Base-by-base conservation (phyloP, 1,139 yeast species). In the Diutina rugosa region DNA sequence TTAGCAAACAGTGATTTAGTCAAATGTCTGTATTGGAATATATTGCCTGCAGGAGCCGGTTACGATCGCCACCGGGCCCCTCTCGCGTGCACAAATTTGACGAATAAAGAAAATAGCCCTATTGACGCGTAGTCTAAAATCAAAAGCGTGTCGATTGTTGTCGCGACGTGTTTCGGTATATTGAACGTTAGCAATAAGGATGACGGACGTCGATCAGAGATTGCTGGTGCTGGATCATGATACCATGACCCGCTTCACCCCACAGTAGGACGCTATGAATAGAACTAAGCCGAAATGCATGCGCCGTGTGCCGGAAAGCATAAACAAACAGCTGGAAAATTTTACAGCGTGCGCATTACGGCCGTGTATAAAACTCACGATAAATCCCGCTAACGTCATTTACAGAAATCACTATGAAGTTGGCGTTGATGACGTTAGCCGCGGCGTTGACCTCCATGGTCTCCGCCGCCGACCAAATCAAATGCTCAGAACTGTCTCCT, bases 401-500 rank as follows among this genome's bases (percentile, higher is more conserved):
- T 10, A 35, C 41, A 35, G n/a, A n/a, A n/a, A n/a, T 16, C 18
- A 30, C 32, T 28, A 49, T 49, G 53, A 49, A 49, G 53, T 30
- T 32, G 14, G 21, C 29, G 44, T 16, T 49, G 14, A 32, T 32
- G 9, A 29, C 44, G 7, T 29, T 49, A 16, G 44, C 44, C 26
- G 21, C 32, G 28, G 53, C 44, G 28, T 30, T 32, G 53, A 38
- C 51, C 21, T 14, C 51, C 38, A 10, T 16, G 16, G 53, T 49
- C 44, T 44, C 53, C 21, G 53, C 44, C 35, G 53, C 41, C 18
- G 53, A 49, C 44, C 18, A 21, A 12, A 69, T 72, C 57, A 58
- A 67, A 8, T 87, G 95, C 70, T 76, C 76, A 56, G 67, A 71
- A 9, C 69, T 77, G 16, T 59, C 63, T n/a, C 65, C 70, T 12